Conservation (phyloP, 140 eudicot genomes). For the Oenanthe javanica region DNA sequence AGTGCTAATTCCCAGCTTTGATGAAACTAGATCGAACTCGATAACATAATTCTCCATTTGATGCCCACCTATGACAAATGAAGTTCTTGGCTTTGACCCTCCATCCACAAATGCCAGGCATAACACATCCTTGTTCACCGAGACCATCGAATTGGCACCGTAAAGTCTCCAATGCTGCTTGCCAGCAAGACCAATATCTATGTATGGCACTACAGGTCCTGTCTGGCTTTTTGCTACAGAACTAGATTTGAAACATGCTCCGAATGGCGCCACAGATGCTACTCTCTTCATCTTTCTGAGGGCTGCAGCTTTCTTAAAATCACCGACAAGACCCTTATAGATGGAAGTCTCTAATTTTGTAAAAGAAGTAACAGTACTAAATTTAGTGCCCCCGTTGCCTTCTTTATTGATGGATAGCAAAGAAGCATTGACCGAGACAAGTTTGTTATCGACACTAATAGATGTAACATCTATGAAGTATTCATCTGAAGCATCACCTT, state of each 20-base stretch:
- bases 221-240: not conserved
- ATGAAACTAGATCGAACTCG: not conserved
- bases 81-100: slow-evolving; percentile 11
- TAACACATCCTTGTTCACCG: slow-evolving; percentile 12
- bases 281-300: slow-evolving; percentile 15
- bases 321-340: slow-evolving; percentile 14
- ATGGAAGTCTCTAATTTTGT: slow-evolving; percentile 23
- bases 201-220: slow-evolving; percentile 17
- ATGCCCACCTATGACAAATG: slow-evolving; percentile 10
- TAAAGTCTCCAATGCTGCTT: slow-evolving; percentile 26
- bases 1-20: slow-evolving; percentile 7
- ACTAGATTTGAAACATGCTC: slow-evolving; percentile 25
- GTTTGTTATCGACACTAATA: slow-evolving; percentile 17
- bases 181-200: slow-evolving; percentile 21
- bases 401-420: slow-evolving; percentile 21
- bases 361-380: slow-evolving; percentile 26
- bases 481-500: slow-evolving; percentile 21
- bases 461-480: slow-evolving; percentile 27
- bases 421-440: slow-evolving; percentile 12
- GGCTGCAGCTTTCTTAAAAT: slow-evolving; percentile 18
- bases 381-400: slow-evolving; percentile 29
- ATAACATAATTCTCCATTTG: slow-evolving; percentile 7
- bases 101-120: slow-evolving; percentile 34
- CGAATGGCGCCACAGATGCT: slow-evolving; percentile 27
- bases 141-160: slow-evolving; percentile 23